These are phyloP conservation scores for Phytophthora sp. DNA, from an alignment of 352 stramenopile genomes.

Conservation along the genomic window DNA sequence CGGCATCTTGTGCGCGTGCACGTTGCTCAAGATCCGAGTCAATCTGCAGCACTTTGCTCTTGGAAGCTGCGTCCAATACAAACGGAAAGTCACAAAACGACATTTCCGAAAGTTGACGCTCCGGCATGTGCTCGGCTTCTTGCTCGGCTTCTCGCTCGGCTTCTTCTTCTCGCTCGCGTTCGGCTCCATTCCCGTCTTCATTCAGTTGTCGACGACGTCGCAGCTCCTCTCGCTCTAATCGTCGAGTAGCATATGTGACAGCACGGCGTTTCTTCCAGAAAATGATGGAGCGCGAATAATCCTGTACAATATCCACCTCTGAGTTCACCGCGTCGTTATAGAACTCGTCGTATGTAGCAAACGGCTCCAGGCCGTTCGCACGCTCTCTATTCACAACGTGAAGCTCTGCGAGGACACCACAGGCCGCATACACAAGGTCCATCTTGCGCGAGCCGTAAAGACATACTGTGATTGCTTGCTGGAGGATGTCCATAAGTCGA, in stretches of 20 bases:
- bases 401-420: conserved; percentile 69
- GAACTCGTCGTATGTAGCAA: conserved; percentile 75
- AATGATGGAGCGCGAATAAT: conserved; percentile 77
- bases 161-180: conserved; percentile 26
- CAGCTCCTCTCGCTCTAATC: conserved; percentile 27
- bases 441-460: conserved; percentile 75
- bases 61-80: conserved; percentile 79
- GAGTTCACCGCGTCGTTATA: conserved; percentile 87
- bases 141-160: conserved; percentile 16
- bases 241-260: conserved; percentile 20
- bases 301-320: conserved; percentile 80
- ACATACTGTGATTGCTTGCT: conserved; percentile 80
- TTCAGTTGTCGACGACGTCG: conserved; percentile 23
- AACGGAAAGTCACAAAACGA: conserved; percentile 87
- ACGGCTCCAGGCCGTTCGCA: conserved; percentile 32
- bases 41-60: conserved; percentile 76
- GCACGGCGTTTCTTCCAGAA: conserved; percentile 69
- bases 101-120: conserved; percentile 75
- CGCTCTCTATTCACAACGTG: conserved; percentile 64
- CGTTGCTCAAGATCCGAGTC: conserved; percentile 81
- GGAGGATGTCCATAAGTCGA: conserved; percentile 70
- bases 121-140: conserved; percentile 34
- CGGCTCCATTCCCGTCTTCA: conserved; percentile 23
- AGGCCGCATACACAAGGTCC: conserved; percentile 79
- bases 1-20: conserved; percentile 58